A percentile compares a stretch with the other conserved stretches of the same genome.
phyloP scores from a whole-genome alignment of 176 grass and related monocot species.

The Typha latifolia region DNA sequence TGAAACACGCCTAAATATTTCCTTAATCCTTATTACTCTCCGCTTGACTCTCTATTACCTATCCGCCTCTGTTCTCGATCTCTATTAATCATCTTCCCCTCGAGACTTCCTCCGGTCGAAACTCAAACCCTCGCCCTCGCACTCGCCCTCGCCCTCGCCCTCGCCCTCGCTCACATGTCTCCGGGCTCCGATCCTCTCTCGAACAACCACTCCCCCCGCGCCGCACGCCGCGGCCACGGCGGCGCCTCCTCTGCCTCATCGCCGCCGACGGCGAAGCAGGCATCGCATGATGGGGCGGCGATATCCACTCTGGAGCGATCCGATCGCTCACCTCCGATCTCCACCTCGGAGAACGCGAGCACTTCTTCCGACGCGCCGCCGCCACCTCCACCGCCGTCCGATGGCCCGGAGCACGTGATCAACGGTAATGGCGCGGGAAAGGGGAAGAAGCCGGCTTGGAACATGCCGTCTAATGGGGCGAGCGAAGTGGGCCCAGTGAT shows the following conservation, averaged over 20 bases:
- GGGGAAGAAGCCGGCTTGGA: constrained; percentile 51
- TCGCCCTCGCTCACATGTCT: constrained; percentile 17
- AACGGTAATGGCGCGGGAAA: constrained; percentile 29
- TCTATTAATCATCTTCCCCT: too few relatives aligned
- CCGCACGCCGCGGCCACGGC: constrained; percentile 11
- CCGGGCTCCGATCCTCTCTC: constrained; percentile 19
- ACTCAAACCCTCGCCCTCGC: too few relatives aligned
- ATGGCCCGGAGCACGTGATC: constrained; percentile 13
- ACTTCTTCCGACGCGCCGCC: not conserved
- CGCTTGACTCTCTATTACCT: too few relatives aligned
- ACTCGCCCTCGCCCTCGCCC: too few relatives aligned
- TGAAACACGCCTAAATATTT: too few relatives aligned
- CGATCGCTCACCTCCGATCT: not conserved
- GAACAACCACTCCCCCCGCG: not conserved
- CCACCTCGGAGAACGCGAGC: not conserved
- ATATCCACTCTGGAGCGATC: constrained; percentile 11
- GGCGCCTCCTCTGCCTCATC: not conserved
- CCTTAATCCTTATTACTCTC: too few relatives aligned
- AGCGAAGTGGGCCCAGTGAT: not conserved
- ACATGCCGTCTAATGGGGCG: constrained; percentile 10
- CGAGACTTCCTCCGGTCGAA: too few relatives aligned
- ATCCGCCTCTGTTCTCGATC: too few relatives aligned
- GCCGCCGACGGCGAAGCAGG: not conserved
- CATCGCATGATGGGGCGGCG: constrained; percentile 1
- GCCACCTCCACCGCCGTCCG: not conserved